Evolutionary conservation across 73 alveolate genomes (phyloP).

Genomic region (Paramecium biaurelia): DNA sequence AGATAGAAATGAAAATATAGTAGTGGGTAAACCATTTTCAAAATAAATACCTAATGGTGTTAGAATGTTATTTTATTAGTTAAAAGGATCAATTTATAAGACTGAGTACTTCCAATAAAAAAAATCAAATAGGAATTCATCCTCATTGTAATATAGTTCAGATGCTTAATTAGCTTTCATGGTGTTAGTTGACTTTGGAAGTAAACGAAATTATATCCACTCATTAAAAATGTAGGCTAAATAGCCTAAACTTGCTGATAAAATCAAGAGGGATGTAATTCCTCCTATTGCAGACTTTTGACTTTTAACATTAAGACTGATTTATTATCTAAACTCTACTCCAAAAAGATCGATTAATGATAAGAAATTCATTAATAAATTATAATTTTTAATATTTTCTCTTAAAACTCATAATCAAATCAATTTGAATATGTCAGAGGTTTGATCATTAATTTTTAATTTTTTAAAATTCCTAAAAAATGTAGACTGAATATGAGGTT

Average conservation of each 20-base stretch:
- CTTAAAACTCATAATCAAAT: too few species aligned
- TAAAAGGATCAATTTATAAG: background rate
- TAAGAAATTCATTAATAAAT: background rate
- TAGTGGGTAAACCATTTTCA: background rate
- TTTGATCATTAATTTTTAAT: too few species aligned
- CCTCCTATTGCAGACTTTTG: constrained; percentile 2
- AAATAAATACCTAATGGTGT: background rate
- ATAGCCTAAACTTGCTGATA: background rate
- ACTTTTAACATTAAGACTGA: background rate
- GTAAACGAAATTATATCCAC: background rate
- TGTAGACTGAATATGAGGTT: background rate
- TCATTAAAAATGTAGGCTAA: background rate
- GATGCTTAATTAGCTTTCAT: background rate
- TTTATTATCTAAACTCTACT: background rate
- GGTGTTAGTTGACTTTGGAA: background rate
- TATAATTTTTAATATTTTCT: background rate
- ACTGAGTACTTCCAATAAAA: background rate
- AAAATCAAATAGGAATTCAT: background rate
- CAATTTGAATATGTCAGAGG: too few species aligned
- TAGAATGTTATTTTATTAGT: background rate
- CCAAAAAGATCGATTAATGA: background rate
- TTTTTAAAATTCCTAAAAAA: too few species aligned
- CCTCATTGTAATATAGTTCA: background rate
- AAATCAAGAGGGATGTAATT: background rate
- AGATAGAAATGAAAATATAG: background rate